Evolutionary conservation across 2,329 filamentous ascomycete genomes (phyloP).

Genomic region (Xylariaceae sp.): DNA sequence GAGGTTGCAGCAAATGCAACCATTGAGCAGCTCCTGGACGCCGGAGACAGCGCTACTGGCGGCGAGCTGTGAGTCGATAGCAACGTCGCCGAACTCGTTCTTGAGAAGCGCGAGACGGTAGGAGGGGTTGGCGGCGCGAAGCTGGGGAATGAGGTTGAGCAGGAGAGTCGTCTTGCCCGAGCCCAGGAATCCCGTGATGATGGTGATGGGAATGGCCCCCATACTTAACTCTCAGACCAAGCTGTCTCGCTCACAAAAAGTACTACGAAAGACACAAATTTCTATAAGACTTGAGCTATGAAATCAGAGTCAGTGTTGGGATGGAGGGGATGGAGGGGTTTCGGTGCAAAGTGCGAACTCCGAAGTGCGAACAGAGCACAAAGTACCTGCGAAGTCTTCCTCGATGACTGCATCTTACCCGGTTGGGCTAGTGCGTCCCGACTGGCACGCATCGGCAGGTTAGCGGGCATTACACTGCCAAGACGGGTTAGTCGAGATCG

Average conservation of each 20-base stretch:
- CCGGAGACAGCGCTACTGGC: conserved; percentile 76
- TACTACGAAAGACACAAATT: no score
- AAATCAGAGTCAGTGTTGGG: not conserved
- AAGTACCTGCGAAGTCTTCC: no score
- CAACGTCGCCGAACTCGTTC: conserved; percentile 95
- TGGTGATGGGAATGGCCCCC: conserved; percentile 80
- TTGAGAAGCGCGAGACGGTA: conserved; percentile 95
- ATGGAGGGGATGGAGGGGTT: no score
- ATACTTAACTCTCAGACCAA: conserved; percentile 34
- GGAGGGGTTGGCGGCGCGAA: conserved; percentile 60
- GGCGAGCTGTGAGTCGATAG: conserved; percentile 88
- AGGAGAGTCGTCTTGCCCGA: conserved; percentile 96
- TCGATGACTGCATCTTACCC: no score
- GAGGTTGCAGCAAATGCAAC: conserved; percentile 98
- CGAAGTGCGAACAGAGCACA: no score
- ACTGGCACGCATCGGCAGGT: no score
- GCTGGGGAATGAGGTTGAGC: conserved; percentile 87
- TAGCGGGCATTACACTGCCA: no score
- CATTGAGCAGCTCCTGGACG: conserved; percentile 88
- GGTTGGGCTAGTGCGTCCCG: no score
- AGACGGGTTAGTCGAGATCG: no score
- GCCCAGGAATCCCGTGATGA: conserved; percentile 92
- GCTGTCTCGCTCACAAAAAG: not conserved
- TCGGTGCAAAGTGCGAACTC: no score
- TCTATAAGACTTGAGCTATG: not conserved